Evolutionary conservation across 148 eudicot genomes (phyloP).

Genomic region (Pouteria glomerata): DNA sequence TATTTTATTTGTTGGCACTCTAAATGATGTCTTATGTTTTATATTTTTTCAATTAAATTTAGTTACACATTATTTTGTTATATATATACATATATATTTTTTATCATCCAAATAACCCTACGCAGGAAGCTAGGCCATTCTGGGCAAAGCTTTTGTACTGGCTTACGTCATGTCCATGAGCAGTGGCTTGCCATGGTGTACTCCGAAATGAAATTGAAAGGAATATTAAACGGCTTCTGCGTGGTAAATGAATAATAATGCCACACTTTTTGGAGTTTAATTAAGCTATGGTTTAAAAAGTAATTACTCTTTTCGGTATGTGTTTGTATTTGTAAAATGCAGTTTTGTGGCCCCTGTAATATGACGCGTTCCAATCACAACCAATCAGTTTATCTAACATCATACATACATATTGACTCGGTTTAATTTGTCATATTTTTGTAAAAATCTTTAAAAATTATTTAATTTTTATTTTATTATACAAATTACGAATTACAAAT

Average conservation of each 20-base stretch:
- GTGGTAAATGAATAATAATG: background rate
- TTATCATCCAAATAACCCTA: background rate
- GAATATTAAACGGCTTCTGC: background rate
- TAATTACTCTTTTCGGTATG: background rate
- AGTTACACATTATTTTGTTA: too few species aligned
- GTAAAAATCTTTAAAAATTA: too few species aligned
- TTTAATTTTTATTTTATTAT: too few species aligned
- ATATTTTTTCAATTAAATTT: too few species aligned
- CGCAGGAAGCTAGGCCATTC: background rate
- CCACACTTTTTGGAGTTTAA: background rate
- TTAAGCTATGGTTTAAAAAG: background rate
- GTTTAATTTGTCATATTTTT: too few species aligned
- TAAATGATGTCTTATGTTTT: too few species aligned
- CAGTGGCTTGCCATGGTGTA: conserved; percentile 8
- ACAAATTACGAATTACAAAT: too few species aligned
- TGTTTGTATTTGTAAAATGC: too few species aligned
- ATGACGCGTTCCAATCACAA: background rate
- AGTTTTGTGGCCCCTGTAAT: background rate
- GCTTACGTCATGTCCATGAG: conserved; percentile 30
- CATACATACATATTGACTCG: too few species aligned
- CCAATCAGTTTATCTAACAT: background rate
- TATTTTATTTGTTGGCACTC: too few species aligned
- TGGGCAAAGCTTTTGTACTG: conserved; percentile 1
- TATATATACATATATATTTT: background rate
- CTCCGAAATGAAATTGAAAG: background rate